These are phyloP conservation scores for Hypoxylon sp. DNA, from an alignment of 2,329 filamentous ascomycete species.

Conservation along the genomic window DNA sequence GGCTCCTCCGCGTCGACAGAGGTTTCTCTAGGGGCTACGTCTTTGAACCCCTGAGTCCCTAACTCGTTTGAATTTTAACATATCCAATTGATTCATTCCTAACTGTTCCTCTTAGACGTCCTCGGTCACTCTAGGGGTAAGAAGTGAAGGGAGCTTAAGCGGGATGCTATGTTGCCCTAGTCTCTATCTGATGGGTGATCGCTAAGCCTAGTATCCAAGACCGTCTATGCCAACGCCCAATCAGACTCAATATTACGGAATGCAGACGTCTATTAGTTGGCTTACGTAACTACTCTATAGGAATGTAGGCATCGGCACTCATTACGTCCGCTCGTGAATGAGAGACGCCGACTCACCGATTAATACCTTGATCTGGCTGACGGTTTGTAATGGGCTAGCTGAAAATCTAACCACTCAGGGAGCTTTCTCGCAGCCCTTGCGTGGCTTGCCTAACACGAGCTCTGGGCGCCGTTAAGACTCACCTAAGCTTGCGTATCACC, in stretches of 20 bases:
- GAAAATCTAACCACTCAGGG: constrained; percentile 24
- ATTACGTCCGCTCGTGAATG: constrained; percentile 29
- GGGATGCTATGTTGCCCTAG: neutral
- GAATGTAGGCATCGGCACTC: constrained; percentile 23
- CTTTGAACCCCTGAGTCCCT: constrained; percentile 6
- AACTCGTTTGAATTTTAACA: constrained; percentile 1
- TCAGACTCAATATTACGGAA: neutral
- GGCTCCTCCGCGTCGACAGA: neutral
- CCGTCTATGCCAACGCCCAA: constrained; percentile 3
- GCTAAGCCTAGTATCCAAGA: neutral
- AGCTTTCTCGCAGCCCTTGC: constrained; percentile 19
- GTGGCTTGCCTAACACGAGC: constrained; percentile 18
- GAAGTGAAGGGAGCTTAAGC: neutral
- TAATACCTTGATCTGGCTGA: constrained; percentile 17
- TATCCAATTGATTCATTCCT: constrained; percentile 5
- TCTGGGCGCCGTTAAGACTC: constrained; percentile 14
- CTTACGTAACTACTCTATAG: constrained; percentile 12
- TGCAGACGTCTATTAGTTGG: neutral
- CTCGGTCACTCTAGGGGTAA: neutral
- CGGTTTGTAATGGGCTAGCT: neutral
- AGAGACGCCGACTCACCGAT: constrained; percentile 40
- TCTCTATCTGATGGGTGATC: neutral
- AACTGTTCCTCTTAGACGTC: neutral
- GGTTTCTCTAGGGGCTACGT: constrained; percentile 4
- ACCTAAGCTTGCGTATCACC: constrained; percentile 20